Conservation (phyloP, 1,284 basidiomycete species). For the Grifola frondosa region DNA sequence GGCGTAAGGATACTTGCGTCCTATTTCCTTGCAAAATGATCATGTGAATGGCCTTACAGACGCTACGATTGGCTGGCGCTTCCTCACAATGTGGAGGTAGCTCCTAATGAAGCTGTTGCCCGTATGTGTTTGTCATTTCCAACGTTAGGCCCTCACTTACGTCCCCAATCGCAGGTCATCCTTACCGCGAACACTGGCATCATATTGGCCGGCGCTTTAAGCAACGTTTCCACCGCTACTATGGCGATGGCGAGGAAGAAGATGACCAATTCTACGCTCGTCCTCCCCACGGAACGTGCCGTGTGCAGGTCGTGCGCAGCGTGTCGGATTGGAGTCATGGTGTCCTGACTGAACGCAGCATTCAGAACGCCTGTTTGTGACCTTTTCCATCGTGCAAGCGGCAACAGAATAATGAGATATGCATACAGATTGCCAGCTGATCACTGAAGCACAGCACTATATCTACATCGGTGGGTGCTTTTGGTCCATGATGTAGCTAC, state of each 20-base stretch:
- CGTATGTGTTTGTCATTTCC: constrained; percentile 39
- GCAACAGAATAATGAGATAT: constrained; percentile 7
- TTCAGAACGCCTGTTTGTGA: constrained; percentile 81
- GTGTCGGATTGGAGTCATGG: constrained; percentile 93
- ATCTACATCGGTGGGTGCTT: constrained; percentile 78
- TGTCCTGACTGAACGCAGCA: constrained; percentile 80
- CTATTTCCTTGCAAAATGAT: background rate
- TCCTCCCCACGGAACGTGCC: constrained; percentile 50
- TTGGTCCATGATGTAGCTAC: background rate
- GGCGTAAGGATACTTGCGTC: constrained; percentile 36
- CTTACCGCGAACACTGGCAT: constrained; percentile 65
- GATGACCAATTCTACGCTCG: constrained; percentile 34
- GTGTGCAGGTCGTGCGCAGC: constrained; percentile 79
- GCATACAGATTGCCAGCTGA: constrained; percentile 72
- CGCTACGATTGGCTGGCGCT: constrained; percentile 79
- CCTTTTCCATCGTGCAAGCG: constrained; percentile 3
- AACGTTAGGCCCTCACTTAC: background rate
- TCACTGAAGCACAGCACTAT: constrained; percentile 80
- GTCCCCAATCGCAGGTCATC: constrained; percentile 50
- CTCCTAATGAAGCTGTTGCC: constrained; percentile 65
- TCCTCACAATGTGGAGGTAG: constrained; percentile 64
- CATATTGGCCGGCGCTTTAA: constrained; percentile 58
- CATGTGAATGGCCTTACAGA: constrained; percentile 23
- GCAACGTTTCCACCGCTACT: constrained; percentile 52
- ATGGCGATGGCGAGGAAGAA: constrained; percentile 31